Evolutionary conservation across 495 filamentous ascomycete genomes (phyloP).

Genomic region (Evernia prunastri): DNA sequence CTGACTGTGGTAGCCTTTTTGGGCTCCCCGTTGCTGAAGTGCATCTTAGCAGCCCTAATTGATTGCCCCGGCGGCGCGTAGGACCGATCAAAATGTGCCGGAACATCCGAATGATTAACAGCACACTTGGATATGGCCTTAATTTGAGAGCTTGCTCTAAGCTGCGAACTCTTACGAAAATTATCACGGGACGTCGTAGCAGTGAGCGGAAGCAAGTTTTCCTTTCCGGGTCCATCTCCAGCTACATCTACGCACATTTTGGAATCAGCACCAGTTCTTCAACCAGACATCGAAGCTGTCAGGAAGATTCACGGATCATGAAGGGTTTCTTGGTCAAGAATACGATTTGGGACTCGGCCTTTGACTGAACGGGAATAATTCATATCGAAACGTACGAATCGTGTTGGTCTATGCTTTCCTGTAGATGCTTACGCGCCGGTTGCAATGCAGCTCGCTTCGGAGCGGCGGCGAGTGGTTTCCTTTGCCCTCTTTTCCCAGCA

Average conservation of each 20-base stretch:
- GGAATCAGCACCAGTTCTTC: background rate
- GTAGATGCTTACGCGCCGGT: conserved; percentile 31
- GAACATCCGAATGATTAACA: background rate
- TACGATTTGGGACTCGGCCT: background rate
- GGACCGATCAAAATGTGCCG: background rate
- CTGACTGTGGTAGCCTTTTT: conserved; percentile 1
- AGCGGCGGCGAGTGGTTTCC: conserved; percentile 29
- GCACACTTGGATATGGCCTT: background rate
- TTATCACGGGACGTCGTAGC: background rate
- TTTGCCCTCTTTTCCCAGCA: conserved; percentile 22
- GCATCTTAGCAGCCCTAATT: background rate
- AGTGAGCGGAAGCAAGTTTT: conserved; percentile 27
- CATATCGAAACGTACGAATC: conserved; percentile 1
- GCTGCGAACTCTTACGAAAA: background rate
- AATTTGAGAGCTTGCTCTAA: background rate
- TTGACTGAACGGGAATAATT: conserved; percentile 1
- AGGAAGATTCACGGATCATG: background rate
- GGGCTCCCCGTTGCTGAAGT: background rate
- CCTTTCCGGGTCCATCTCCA: conserved; percentile 43
- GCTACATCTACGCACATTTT: conserved; percentile 29
- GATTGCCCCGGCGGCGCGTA: background rate
- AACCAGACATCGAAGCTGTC: background rate
- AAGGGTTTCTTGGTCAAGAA: background rate
- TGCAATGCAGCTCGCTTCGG: conserved; percentile 37
- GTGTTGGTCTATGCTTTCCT: conserved; percentile 24